Base-by-base conservation (phyloP, 768 basidiomycete genomes). In the Calocybe cyanea region DNA sequence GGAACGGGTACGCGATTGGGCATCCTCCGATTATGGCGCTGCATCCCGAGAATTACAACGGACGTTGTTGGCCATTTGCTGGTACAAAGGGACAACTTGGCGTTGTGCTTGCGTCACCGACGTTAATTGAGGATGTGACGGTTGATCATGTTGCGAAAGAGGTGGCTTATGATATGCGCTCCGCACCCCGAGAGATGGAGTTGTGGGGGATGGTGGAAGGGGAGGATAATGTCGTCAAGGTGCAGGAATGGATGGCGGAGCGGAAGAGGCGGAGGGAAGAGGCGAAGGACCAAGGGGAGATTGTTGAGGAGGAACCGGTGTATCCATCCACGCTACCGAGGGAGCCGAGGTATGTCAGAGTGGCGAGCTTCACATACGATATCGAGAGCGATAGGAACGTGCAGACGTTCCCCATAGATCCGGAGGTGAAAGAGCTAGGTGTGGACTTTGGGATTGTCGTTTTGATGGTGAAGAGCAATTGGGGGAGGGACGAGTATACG, bases 31-130 rank as follows among this genome's bases (percentile, higher is more conserved):
- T 92, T 39, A 86, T 80, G 0, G 91, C 90, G 2, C 71, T 99
- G n/a, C 87, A 95, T 57, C 85, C 89, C 48, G 91, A 96, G 50
- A 69, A 73, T 20, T 78, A 85, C 45, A 81, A 81, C 25, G 95
- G 96, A 2, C 77, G 85, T 45, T 99, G 95, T 65, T 99, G 95
- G 93, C 90, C 95, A 1, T 92, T 98, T 68, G 69, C 68, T 4
- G 94, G 94, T 0, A 57, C 72, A 14, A 62, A 76, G 38, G 95
- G 94, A 3, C 88, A 89, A 57, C 67, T 98, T 8, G 95, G 91
- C 4, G 83, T 99, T 23, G 71, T 73, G 28, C 80, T 99, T 21
- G 81, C 83, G 2, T 75, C 77, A 4, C 92, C 91, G 8, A 76
- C 90, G 17, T 70, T 73, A 41, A 77, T 97, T 37, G 80, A 84